phyloP scores from a whole-genome alignment of 169 alveolate species.

The Plasmodium falciparum region DNA sequence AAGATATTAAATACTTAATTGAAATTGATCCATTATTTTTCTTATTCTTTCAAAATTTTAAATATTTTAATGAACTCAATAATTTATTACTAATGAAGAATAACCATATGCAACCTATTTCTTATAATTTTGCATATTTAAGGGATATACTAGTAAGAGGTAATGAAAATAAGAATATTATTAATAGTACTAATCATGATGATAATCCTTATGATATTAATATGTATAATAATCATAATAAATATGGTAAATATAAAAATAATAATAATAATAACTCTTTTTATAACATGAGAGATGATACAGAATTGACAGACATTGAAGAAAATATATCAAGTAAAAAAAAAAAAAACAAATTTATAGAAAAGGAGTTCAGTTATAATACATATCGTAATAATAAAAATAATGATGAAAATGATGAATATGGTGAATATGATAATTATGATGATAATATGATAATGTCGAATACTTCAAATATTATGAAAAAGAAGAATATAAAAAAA shows the following conservation, averaged over 20 bases:
- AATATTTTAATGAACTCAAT: conserved; percentile 38
- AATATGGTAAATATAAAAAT: neutral
- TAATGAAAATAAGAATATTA: neutral
- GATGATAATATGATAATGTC: neutral
- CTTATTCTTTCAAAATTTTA: conserved; percentile 22
- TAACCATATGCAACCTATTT: neutral
- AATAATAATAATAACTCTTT: neutral
- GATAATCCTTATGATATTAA: too few relatives aligned
- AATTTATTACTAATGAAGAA: neutral
- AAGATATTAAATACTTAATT: conserved; percentile 16
- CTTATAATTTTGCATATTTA: conserved; percentile 6
- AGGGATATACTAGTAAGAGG: conserved; percentile 4
- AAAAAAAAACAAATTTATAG: neutral
- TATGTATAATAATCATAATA: neutral
- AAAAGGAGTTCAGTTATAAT: neutral
- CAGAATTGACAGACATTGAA: neutral
- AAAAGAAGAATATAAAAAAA: neutral
- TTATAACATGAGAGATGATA: too few relatives aligned
- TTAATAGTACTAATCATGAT: neutral
- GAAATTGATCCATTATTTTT: conserved; percentile 71
- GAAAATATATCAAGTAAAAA: neutral
- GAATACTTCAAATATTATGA: neutral
- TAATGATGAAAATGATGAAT: too few relatives aligned
- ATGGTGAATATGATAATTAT: too few relatives aligned
- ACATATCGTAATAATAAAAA: neutral